A percentile compares a stretch with the other conserved stretches of the same genome.
Conservation (phyloP, 306 rosid genomes). For the Rosa multiflora region DNA sequence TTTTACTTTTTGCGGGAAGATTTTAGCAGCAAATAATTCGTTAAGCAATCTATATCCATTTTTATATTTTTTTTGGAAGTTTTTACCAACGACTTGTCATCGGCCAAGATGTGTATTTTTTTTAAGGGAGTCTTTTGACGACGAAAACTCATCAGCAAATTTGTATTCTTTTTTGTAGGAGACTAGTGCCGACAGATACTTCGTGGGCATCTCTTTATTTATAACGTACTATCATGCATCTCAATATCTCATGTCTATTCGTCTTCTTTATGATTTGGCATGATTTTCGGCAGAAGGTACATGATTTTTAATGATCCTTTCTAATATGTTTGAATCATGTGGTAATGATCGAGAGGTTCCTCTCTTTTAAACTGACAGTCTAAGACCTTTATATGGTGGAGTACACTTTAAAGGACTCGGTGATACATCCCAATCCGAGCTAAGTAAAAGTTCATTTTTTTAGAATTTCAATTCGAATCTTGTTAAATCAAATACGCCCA, state of each 20-base stretch:
- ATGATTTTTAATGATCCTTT: not conserved
- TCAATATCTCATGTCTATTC: not conserved
- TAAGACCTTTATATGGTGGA: not conserved
- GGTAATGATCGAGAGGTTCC: not conserved
- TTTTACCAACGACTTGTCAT: too few species aligned
- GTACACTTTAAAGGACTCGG: not conserved
- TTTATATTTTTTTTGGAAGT: too few species aligned
- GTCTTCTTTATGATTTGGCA: not conserved
- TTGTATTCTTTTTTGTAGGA: too few species aligned
- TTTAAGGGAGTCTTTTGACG: too few species aligned
- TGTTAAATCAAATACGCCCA: not conserved
- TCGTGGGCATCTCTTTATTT: not conserved
- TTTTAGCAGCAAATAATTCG: too few species aligned
- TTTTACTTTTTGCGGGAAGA: too few species aligned
- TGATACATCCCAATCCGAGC: not conserved
- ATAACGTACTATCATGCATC: not conserved
- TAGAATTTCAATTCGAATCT: not conserved
- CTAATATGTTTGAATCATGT: not conserved
- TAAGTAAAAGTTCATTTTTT: not conserved
- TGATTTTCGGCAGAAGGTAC: not conserved
- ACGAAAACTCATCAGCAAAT: too few species aligned
- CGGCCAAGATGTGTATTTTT: too few species aligned
- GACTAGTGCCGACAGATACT: not conserved
- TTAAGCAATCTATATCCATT: too few species aligned
- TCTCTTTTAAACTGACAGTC: not conserved